A percentile compares a stretch with the other conserved stretches of the same genome.
phyloP scores from a whole-genome alignment of 345 rosid species.

The Salix brachista region DNA sequence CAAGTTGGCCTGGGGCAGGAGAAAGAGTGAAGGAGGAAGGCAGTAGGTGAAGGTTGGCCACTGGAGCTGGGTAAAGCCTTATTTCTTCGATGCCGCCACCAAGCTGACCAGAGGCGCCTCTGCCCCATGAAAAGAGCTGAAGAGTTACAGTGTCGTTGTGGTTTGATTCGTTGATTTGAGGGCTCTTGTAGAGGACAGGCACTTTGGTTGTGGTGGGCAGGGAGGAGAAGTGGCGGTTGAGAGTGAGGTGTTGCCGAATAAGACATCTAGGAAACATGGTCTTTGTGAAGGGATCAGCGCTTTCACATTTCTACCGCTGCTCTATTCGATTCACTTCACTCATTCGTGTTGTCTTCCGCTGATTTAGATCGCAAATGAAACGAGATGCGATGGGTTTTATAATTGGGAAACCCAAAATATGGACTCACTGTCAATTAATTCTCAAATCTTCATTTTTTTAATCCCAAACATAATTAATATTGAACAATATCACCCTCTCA shows the following conservation, averaged over 20 bases:
- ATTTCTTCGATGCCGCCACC: slow-evolving; percentile 85
- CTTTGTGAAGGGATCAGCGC: neutral
- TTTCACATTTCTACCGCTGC: neutral
- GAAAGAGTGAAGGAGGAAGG: slow-evolving; percentile 47
- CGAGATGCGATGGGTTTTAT: too few relatives aligned
- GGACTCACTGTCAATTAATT: too few relatives aligned
- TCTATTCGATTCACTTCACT: too few relatives aligned
- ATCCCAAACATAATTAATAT: too few relatives aligned
- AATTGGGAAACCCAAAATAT: too few relatives aligned
- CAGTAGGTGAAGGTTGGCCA: slow-evolving; percentile 44
- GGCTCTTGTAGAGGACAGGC: slow-evolving; percentile 47
- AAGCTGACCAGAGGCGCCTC: slow-evolving; percentile 90
- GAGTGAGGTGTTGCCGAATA: neutral
- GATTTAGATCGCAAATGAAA: too few relatives aligned
- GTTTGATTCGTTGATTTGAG: slow-evolving; percentile 26
- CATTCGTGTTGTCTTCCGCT: too few relatives aligned
- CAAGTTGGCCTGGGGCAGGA: slow-evolving; percentile 51
- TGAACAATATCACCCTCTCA: too few relatives aligned
- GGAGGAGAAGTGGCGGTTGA: slow-evolving; percentile 18
- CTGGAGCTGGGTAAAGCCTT: slow-evolving; percentile 67
- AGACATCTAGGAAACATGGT: neutral
- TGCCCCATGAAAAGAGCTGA: slow-evolving; percentile 87
- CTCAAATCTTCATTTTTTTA: too few relatives aligned
- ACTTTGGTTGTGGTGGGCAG: slow-evolving; percentile 29
- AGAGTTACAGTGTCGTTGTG: slow-evolving; percentile 28